phyloP scores from a whole-genome alignment of 768 basidiomycete species.

The Boletus subparvulus region DNA sequence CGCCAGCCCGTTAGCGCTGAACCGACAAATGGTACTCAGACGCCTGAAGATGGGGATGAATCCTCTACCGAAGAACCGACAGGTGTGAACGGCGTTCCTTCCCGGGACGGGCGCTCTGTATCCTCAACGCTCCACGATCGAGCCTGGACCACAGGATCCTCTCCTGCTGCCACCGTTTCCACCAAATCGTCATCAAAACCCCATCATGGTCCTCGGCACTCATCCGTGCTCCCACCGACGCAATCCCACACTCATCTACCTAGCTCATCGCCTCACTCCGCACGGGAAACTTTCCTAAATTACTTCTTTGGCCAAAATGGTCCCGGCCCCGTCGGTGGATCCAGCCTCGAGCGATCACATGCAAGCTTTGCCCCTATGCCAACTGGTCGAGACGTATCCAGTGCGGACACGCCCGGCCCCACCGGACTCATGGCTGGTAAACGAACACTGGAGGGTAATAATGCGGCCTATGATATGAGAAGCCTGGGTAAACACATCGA shows the following conservation, averaged over 20 bases:
- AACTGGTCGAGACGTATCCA: conserved; percentile 65
- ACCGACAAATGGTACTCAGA: conserved; percentile 51
- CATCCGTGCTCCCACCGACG: conserved; percentile 24
- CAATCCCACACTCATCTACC: conserved; percentile 39
- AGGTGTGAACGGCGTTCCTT: conserved; percentile 52
- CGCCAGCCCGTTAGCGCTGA: conserved; percentile 64
- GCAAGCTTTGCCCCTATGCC: conserved; percentile 37
- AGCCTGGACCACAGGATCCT: conserved; percentile 46
- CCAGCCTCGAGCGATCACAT: conserved; percentile 46
- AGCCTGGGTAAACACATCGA: conserved; percentile 97
- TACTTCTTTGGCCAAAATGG: conserved; percentile 97
- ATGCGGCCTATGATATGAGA: conserved; percentile 97
- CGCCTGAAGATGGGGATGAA: conserved; percentile 64
- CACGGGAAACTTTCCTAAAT: conserved; percentile 91
- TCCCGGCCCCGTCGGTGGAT: conserved; percentile 65
- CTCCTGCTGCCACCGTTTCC: conserved; percentile 26
- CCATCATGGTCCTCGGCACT: conserved; percentile 36
- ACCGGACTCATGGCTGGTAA: conserved; percentile 68
- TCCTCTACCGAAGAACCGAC: conserved; percentile 56
- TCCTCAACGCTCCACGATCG: conserved; percentile 80
- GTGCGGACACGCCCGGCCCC: conserved; percentile 47
- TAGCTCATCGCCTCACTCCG: conserved; percentile 48
- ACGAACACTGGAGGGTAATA: conserved; percentile 67
- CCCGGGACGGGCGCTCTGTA: conserved; percentile 65
- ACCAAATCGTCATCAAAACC: conserved; percentile 29